Base-by-base conservation (phyloP, 129 eudicot species). In the Cynara cardunculus region DNA sequence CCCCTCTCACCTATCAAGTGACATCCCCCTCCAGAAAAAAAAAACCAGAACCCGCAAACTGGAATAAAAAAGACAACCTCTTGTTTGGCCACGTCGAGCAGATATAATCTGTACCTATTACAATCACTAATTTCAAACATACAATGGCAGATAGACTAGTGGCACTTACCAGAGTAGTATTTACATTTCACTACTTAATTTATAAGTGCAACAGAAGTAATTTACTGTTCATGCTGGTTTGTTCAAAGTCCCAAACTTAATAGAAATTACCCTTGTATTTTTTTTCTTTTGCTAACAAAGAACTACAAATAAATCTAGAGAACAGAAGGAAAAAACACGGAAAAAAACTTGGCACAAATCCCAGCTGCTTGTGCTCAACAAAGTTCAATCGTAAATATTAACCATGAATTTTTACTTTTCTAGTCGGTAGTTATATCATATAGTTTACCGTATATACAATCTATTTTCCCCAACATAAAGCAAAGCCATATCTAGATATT, bases 1-100 rank as follows among this genome's bases (percentile, higher is more conserved):
- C n/a, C 53, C 78, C 4, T 46, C 78, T 67, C 27, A 16, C 16
- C 66, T 25, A 73, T 46, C 78, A 49, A 46, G 78, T 46, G 68
- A 30, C 39, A 27, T 26, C 34, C 67, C 22, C 10, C 24, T 37
- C 8, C 34, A 44, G 22, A 18, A 3, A 37, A 46, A 10, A 35
- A 0, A 41, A 41, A 7, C 1, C 3, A 3, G 1, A 1, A 39
- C 18, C 32, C 62, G 12, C 22, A 22, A 72, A 72, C 32, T 5
- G 62, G 41, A 72, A 71, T 24, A 10, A 5, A 14, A 73, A 3
- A 13, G 8, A 44, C 35, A 73, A 24, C 77, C 65, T 24, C 34
- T 44, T 24, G 44, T 44, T 73, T 73, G 22, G 77, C 25, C 10
- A 73, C 25, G 65, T 25, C 14, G 24, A 24, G 25, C 46, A 37